Base-by-base conservation (phyloP, 495 filamentous ascomycete species). In the Podospora australis region DNA sequence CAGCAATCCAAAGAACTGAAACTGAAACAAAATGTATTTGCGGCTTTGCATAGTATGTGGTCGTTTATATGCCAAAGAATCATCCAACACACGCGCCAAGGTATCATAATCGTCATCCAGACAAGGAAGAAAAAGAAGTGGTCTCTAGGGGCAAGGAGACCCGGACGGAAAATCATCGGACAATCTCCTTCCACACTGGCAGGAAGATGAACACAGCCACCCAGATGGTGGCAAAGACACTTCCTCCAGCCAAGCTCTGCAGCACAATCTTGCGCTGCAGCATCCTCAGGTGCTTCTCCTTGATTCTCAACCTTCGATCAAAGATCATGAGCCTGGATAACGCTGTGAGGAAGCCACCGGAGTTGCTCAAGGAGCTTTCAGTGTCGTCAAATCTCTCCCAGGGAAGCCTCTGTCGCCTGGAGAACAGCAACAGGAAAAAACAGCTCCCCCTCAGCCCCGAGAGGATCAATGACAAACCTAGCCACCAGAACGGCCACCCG, bases 401-500 rank as follows among this genome's bases (percentile, higher is more conserved):
- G 16, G 68, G 68, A 41, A 71, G 52, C 39, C 50, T 48, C 53
- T 71, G 68, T 34, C 68, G 46, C 16, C 62, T 48, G n/a, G 60
- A 62, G 51, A 70, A 71, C 5, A 71, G 50, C 52, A 71, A 48
- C 26, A 71, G 49, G 46, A 71, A 71, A 53, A 71, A 71, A 41
- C 68, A 71, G 34, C 59, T 63, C 2, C 68, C 68, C 35, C 68
- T 36, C 35, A 71, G 32, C 34, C 68, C 68, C 5, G 56, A 54
- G 30, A 71, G 45, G 25, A 68, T 54, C 10, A 71, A 46, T 10
- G 57, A 64, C 32, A 71, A 23, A 6, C 68, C 68, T 11, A 68
- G 51, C 55, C 56, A 59, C 68, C 68, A 71, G 30, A 69, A 51
- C n/a, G 65, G 66, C 65, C 67, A 70, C 16, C 59, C 60, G 1